Evolutionary conservation across 352 stramenopile genomes (phyloP).

Genomic region (Phytophthora hibernalis): DNA sequence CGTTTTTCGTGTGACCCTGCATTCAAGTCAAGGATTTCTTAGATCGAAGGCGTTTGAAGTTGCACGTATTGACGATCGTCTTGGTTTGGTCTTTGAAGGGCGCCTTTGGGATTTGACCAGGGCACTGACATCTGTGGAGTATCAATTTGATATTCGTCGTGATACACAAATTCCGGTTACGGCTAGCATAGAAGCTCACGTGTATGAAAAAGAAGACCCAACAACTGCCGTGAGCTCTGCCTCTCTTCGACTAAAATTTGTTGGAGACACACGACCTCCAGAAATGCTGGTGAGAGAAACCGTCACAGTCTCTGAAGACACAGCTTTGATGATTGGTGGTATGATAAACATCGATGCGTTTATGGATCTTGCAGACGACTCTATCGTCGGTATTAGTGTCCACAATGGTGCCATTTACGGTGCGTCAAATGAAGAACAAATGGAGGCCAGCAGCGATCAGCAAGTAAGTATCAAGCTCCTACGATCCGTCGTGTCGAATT

Average conservation of each 20-base stretch:
- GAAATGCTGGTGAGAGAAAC: slow-evolving; percentile 17
- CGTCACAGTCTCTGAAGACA: slow-evolving; percentile 22
- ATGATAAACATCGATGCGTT: slow-evolving; percentile 23
- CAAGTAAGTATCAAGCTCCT: slow-evolving; percentile 11
- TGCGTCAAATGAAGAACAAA: slow-evolving; percentile 2
- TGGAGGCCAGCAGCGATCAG: slow-evolving; percentile 16
- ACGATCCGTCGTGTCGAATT: slow-evolving; percentile 13
- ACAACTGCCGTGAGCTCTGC: slow-evolving; percentile 8
- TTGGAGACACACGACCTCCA: slow-evolving; percentile 8
- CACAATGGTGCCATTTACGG: slow-evolving; percentile 24
- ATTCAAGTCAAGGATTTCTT: slow-evolving; percentile 13
- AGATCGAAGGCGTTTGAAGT: not conserved
- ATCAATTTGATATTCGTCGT: slow-evolving; percentile 24
- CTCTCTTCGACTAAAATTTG: slow-evolving; percentile 20
- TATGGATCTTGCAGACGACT: not conserved
- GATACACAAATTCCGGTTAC: slow-evolving; percentile 8
- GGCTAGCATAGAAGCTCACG: slow-evolving; percentile 12
- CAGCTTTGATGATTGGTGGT: slow-evolving; percentile 21
- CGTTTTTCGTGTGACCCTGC: slow-evolving; percentile 16
- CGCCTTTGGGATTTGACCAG: slow-evolving; percentile 23
- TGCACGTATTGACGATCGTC: not conserved
- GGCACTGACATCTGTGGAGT: slow-evolving; percentile 22
- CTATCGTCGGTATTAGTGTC: slow-evolving; percentile 12
- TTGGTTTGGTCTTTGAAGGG: slow-evolving; percentile 21
- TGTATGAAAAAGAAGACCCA: slow-evolving; percentile 1